A percentile compares a stretch with the other conserved stretches of the same genome.
Evolutionary conservation across 2,329 filamentous ascomycete genomes (phyloP).

Genomic region (Annulohypoxylon truncatum): DNA sequence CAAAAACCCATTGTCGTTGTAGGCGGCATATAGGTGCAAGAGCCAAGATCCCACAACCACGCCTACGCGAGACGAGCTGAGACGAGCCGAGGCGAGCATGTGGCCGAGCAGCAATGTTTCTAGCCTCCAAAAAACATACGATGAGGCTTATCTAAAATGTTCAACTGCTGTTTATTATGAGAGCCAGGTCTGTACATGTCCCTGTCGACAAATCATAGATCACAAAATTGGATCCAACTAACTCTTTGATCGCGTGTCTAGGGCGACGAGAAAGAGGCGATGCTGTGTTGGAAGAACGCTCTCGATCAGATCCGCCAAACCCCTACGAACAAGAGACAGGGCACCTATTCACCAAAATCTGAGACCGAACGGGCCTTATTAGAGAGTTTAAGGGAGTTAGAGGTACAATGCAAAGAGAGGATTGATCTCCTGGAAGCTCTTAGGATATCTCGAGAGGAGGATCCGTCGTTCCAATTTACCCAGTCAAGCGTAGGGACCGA

Average conservation of each 20-base stretch:
- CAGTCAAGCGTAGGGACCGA: constrained; percentile 39
- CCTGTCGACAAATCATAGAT: not conserved
- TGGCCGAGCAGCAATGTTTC: constrained; percentile 68
- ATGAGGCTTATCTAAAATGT: constrained; percentile 94
- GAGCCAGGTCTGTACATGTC: constrained; percentile 73
- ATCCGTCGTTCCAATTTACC: constrained; percentile 47
- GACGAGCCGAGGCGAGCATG: constrained; percentile 58
- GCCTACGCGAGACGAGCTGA: constrained; percentile 41
- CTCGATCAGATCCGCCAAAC: constrained; percentile 91
- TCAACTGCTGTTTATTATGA: constrained; percentile 98
- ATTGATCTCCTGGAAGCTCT: constrained; percentile 89
- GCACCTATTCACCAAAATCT: constrained; percentile 75
- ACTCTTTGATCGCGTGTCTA: constrained; percentile 52
- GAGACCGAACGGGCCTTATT: constrained; percentile 87
- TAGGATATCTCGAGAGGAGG: constrained; percentile 69
- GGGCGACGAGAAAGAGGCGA: constrained; percentile 91
- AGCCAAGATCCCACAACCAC: constrained; percentile 13
- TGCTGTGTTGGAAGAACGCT: constrained; percentile 89
- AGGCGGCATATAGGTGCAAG: not conserved
- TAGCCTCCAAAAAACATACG: constrained; percentile 95
- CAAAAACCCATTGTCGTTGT: constrained; percentile 21
- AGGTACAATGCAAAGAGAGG: constrained; percentile 92
- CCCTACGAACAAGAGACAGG: constrained; percentile 78
- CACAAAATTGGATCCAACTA: constrained; percentile 1
- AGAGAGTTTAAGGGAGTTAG: constrained; percentile 83